phyloP scores from a whole-genome alignment of 2,329 filamentous ascomycete genomes.

The Pyricularia sp. region DNA sequence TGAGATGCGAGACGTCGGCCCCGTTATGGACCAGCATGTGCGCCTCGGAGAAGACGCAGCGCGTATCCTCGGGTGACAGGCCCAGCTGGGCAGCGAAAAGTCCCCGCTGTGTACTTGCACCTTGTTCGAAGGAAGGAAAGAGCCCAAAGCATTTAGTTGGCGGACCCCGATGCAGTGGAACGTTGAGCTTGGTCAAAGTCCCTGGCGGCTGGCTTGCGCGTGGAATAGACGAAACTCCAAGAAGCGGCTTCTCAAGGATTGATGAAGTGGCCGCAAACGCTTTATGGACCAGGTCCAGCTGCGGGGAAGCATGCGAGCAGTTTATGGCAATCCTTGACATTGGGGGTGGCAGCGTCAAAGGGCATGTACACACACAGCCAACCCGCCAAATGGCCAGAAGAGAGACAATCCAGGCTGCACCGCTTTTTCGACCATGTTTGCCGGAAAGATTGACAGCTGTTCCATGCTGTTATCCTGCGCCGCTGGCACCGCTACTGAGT shows the following conservation, averaged over 20 bases:
- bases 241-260: too few relatives aligned
- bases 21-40: slow-evolving; percentile 37
- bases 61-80: slow-evolving; percentile 8
- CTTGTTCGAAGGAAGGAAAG: slow-evolving; percentile 7
- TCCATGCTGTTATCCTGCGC: too few relatives aligned
- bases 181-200: not conserved
- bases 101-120: slow-evolving; percentile 8
- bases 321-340: slow-evolving; percentile 17
- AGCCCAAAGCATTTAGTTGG: not conserved
- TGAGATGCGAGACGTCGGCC: slow-evolving; percentile 27
- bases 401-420: slow-evolving; percentile 18
- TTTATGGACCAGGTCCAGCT: slow-evolving; percentile 13
- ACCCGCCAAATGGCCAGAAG: slow-evolving; percentile 29
- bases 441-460: too few relatives aligned
- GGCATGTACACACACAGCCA: slow-evolving; percentile 28
- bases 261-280: too few relatives aligned
- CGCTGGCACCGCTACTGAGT: too few relatives aligned
- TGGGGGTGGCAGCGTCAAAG: slow-evolving; percentile 25
- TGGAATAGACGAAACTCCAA: too few relatives aligned
- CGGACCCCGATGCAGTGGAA: slow-evolving; percentile 1
- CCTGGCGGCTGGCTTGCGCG: too few relatives aligned
- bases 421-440: too few relatives aligned
- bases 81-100: slow-evolving; percentile 12
- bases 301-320: not conserved
- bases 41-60: slow-evolving; percentile 6